Evolutionary conservation across 768 basidiomycete genomes (phyloP).

Genomic region (Hygrophoropsis aurantiaca): DNA sequence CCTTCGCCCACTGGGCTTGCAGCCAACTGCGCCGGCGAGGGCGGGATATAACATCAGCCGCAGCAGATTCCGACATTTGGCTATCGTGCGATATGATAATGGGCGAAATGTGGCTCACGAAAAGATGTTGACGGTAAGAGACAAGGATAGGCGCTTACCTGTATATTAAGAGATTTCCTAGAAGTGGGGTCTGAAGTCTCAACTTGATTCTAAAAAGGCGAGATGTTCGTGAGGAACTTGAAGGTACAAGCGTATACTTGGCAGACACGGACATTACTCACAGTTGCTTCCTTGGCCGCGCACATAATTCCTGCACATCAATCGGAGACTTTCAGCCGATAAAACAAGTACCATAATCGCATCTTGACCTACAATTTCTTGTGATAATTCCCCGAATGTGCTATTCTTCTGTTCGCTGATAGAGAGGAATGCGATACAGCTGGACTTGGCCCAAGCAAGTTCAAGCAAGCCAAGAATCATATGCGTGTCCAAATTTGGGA

Average conservation of each 20-base stretch:
- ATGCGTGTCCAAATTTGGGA: too few relatives aligned
- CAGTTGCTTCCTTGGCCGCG: conserved; percentile 24
- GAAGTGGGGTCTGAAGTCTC: conserved; percentile 29
- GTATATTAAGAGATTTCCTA: conserved; percentile 21
- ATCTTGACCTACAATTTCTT: too few relatives aligned
- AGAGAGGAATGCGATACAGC: too few relatives aligned
- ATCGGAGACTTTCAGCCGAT: not conserved
- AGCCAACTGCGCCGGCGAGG: conserved; percentile 27
- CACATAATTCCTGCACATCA: conserved; percentile 17
- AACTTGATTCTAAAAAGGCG: conserved; percentile 23
- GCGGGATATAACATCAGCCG: conserved; percentile 7
- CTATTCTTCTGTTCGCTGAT: too few relatives aligned
- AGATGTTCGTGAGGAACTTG: conserved; percentile 12
- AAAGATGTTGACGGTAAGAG: conserved; percentile 11
- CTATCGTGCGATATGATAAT: conserved; percentile 8
- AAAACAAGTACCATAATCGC: too few relatives aligned
- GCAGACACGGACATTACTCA: conserved; percentile 25
- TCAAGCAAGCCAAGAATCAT: too few relatives aligned
- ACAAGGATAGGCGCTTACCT: conserved; percentile 28
- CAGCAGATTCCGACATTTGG: conserved; percentile 21
- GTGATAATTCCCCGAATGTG: too few relatives aligned
- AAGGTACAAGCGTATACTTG: conserved; percentile 18
- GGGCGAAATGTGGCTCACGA: not conserved
- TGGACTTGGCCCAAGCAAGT: too few relatives aligned
- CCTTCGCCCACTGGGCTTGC: conserved; percentile 8